phyloP scores from a whole-genome alignment of 1,139 yeast species.

The Candida sp. region DNA sequence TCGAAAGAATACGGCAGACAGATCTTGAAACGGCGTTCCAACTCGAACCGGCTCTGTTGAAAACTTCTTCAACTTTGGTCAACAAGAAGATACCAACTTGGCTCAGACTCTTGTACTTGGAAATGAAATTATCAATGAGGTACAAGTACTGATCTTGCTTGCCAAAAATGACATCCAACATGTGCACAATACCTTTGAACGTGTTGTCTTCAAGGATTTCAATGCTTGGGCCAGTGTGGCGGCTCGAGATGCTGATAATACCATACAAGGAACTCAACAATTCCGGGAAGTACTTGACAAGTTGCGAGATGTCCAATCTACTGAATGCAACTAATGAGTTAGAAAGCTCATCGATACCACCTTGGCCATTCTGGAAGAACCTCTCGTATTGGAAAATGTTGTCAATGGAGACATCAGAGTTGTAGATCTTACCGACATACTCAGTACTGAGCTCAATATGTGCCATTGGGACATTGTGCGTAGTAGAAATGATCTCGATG shows the following conservation, averaged over 20 bases:
- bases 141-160: slow-evolving; percentile 67
- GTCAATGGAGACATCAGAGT: slow-evolving; percentile 62
- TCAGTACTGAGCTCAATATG: slow-evolving; percentile 62
- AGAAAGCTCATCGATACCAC: slow-evolving; percentile 50
- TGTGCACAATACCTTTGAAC: slow-evolving; percentile 62
- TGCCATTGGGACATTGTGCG: slow-evolving; percentile 46
- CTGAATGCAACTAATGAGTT: slow-evolving; percentile 42
- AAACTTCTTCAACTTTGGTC: slow-evolving; percentile 48
- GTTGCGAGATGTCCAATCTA: slow-evolving; percentile 48
- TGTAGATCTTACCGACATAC: slow-evolving; percentile 73
- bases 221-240: slow-evolving; percentile 23
- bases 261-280: slow-evolving; percentile 47
- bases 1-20: slow-evolving; percentile 59
- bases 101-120: slow-evolving; percentile 40
- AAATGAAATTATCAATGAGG: slow-evolving; percentile 54
- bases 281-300: slow-evolving; percentile 60
- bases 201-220: slow-evolving; percentile 41
- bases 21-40: slow-evolving; percentile 73
- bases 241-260: slow-evolving; percentile 34
- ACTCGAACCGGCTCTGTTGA: slow-evolving; percentile 51
- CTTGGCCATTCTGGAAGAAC: slow-evolving; percentile 43
- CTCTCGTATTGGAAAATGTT: slow-evolving; percentile 61
- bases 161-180: slow-evolving; percentile 67
- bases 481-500: slow-evolving; percentile 38
- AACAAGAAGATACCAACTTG: slow-evolving; percentile 56